Percentiles rank a stretch among this genome's conserved stretches.
These are phyloP conservation scores for Epichloe aotearoae DNA, from an alignment of 2,329 filamentous ascomycete genomes.

Conservation along the genomic window DNA sequence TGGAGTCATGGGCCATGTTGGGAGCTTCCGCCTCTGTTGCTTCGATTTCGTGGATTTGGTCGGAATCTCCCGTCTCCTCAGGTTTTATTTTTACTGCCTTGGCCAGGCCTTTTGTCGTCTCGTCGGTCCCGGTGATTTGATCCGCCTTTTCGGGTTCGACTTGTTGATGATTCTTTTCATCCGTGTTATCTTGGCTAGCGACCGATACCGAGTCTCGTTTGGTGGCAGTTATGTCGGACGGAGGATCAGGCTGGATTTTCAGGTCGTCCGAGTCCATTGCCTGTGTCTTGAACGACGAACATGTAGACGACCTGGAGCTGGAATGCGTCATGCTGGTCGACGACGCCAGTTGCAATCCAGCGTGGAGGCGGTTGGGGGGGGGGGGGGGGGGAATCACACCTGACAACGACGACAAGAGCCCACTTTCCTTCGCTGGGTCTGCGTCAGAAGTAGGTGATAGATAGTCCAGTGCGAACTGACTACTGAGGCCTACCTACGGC, in stretches of 20 bases:
- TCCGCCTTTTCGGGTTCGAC: neutral
- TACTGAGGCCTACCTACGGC: neutral
- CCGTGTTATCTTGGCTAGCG: neutral
- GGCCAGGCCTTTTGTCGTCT: neutral
- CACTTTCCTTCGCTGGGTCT: slow-evolving; percentile 5
- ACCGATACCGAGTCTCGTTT: slow-evolving; percentile 4
- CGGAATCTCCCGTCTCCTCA: neutral
- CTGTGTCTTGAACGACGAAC: slow-evolving; percentile 10
- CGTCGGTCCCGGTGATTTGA: neutral
- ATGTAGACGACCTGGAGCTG: slow-evolving; percentile 12
- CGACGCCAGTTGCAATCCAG: slow-evolving; percentile 12
- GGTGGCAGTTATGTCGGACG: slow-evolving; percentile 12
- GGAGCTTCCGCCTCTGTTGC: slow-evolving; percentile 19
- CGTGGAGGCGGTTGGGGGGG: neutral
- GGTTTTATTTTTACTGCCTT: neutral
- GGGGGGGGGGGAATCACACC: too few species aligned
- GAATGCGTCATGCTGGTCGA: slow-evolving; percentile 16
- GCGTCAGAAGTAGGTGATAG: slow-evolving; percentile 5
- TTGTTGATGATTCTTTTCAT: neutral
- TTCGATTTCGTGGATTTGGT: slow-evolving; percentile 12
- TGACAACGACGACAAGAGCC: slow-evolving; percentile 4
- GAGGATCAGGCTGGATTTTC: slow-evolving; percentile 14
- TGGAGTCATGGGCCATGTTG: slow-evolving; percentile 48
- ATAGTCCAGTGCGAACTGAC: slow-evolving; percentile 1
- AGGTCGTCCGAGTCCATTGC: slow-evolving; percentile 17